A percentile compares a stretch with the other conserved stretches of the same genome.
These are phyloP conservation scores for Leonotis leonurus DNA, from an alignment of 257 asterid genomes.

Conservation along the genomic window DNA sequence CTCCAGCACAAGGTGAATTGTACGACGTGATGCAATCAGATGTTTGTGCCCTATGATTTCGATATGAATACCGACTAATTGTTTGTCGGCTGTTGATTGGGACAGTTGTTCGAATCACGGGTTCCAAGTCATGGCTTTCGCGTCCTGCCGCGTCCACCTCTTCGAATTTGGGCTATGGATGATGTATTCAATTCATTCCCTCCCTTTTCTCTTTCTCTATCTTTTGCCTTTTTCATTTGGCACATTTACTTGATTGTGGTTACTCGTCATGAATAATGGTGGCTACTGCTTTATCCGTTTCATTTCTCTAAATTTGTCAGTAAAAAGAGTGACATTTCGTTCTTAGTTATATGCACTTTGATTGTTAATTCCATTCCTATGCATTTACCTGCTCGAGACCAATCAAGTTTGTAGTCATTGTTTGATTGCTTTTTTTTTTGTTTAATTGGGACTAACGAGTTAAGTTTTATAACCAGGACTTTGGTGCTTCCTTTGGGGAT, in stretches of 20 bases:
- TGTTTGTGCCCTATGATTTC: slow-evolving; percentile 4
- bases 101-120: slow-evolving; percentile 36
- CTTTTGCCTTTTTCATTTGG: neutral
- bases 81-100: slow-evolving; percentile 8
- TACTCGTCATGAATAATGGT: neutral
- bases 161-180: slow-evolving; percentile 47
- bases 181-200: slow-evolving; percentile 32
- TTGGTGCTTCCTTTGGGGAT: slow-evolving; percentile 44
- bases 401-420: neutral
- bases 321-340: neutral
- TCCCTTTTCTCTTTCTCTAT: neutral
- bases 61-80: neutral
- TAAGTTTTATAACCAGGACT: slow-evolving; percentile 35
- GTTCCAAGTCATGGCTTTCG: slow-evolving; percentile 28
- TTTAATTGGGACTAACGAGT: neutral
- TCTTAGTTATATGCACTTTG: neutral
- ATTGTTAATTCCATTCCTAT: neutral
- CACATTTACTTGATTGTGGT: neutral
- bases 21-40: slow-evolving; percentile 9
- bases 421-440: neutral
- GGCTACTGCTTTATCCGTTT: neutral
- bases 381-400: neutral
- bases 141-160: slow-evolving; percentile 21
- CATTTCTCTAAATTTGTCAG: neutral
- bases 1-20: slow-evolving; percentile 38